Evolutionary conservation across 2,329 filamentous ascomycete species (phyloP), one percentile per base, ranked within the genome.

Genomic region (Botrytis elliptica): DNA sequence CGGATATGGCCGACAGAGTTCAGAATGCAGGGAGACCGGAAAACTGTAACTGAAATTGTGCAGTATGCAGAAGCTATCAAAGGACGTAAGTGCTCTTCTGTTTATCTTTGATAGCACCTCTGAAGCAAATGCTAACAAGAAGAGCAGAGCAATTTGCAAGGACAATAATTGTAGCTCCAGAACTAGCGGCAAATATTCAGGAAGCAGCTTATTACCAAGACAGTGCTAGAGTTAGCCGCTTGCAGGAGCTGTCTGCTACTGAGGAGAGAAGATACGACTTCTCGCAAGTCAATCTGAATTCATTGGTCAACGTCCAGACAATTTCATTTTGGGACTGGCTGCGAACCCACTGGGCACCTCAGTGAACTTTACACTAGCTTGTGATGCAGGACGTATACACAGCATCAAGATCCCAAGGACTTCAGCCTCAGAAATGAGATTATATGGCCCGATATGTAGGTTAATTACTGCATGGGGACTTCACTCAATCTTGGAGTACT

Each of bases 241-340:
- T 91, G 68, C 87, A 90, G 74, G 85, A 90, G 46, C 85, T 93
- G 38, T 84, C 92, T 55, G 90, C 90, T 46, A 93, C 92, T 0
- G 88, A 88, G 29, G 88, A 91, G 75, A 89, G 91, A 3, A 86
- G 89, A 16, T 94, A 92, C 79, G 88, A 90, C 75, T 92, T 92
- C 77, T 83, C 84, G 4, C 83, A 86, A 20, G 82, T 88, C 1
- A 91, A 89, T 75, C 82, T 93, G 71, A 92, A 92, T 79, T 83
- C 84, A 3, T 78, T 84, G 4, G 83, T 86, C 20, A 79, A 84
- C 55, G 74, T 90, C 20, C 83, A 83, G 64, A 87, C 89, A 0
- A 82, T 85, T 73, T 82, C 79, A 3, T 89, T 91, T 77, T 82
- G 83, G 73, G 82, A 85, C 62, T 92, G 89, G 89, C 79, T 91